Evolutionary conservation across 805 yeast species (phyloP).

Genomic region (Torulaspora maleeae): DNA sequence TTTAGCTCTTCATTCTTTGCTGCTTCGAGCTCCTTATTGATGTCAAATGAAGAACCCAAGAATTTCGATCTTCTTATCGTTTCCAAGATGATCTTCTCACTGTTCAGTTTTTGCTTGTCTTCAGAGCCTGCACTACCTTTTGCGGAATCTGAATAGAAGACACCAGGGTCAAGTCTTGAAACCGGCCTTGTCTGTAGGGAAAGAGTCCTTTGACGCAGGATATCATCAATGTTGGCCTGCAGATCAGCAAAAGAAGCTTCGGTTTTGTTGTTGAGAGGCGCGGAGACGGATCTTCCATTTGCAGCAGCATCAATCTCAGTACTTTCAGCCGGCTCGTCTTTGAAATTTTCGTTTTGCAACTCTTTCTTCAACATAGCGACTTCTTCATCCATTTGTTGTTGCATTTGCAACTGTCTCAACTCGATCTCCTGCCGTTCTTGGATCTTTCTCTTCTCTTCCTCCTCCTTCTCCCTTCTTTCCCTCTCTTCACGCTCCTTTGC

Average conservation of each 20-base stretch:
- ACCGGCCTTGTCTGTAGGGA: constrained; percentile 42
- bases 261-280: constrained; percentile 31
- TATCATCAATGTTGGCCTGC: constrained; percentile 27
- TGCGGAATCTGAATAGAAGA: constrained; percentile 23
- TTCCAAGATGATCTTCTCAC: constrained; percentile 37
- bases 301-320: constrained; percentile 11
- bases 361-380: constrained; percentile 21
- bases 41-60: constrained; percentile 40
- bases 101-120: constrained; percentile 21
- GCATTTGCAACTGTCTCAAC: constrained; percentile 27
- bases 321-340: constrained; percentile 5
- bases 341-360: constrained; percentile 6
- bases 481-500: constrained; percentile 44
- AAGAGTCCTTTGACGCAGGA: constrained; percentile 37
- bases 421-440: constrained; percentile 26
- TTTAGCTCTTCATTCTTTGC: constrained; percentile 15
- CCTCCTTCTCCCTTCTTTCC: constrained; percentile 31
- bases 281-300: constrained; percentile 38
- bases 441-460: constrained; percentile 20
- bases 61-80: constrained; percentile 44
- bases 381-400: constrained; percentile 28
- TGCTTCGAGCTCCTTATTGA: constrained; percentile 31
- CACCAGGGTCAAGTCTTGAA: constrained; percentile 43
- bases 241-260: constrained; percentile 20
- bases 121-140: constrained; percentile 24